A percentile compares a stretch with the other conserved stretches of the same genome.
phyloP scores from a whole-genome alignment of 148 eudicot genomes.

The Rhododendron kiyosumense region DNA sequence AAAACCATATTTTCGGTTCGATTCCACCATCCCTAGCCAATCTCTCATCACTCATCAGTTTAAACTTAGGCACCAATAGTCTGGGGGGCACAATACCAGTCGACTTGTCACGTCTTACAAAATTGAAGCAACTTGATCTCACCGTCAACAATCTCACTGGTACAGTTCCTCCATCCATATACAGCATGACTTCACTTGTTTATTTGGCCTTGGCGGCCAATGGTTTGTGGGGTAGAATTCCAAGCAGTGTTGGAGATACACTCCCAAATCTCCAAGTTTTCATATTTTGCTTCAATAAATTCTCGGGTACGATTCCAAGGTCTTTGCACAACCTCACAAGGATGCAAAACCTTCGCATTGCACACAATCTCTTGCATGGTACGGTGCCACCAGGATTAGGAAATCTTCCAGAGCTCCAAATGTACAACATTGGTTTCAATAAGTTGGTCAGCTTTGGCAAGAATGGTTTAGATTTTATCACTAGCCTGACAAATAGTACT shows the following conservation, averaged over 20 bases:
- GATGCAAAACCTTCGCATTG: conserved; percentile 26
- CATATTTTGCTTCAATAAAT: conserved; percentile 29
- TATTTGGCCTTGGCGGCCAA: conserved; percentile 28
- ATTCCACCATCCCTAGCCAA: conserved; percentile 30
- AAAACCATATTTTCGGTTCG: conserved; percentile 14
- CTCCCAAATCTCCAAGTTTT: conserved; percentile 32
- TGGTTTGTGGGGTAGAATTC: conserved; percentile 27
- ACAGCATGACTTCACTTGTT: conserved; percentile 32
- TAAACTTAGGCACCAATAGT: conserved; percentile 28
- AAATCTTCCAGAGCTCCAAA: conserved; percentile 24
- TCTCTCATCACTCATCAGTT: conserved; percentile 16
- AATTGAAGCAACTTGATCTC: conserved; percentile 23
- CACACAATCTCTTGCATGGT: conserved; percentile 31
- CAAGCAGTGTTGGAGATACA: conserved; percentile 25
- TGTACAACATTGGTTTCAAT: conserved; percentile 41
- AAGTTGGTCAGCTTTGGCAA: conserved; percentile 20
- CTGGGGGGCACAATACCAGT: conserved; percentile 26
- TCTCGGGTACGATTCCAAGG: conserved; percentile 29
- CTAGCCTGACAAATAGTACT: conserved; percentile 23
- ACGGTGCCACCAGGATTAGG: conserved; percentile 33
- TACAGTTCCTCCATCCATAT: conserved; percentile 24
- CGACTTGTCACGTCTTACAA: conserved; percentile 18
- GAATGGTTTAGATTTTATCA: conserved; percentile 27
- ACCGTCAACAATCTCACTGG: conserved; percentile 27
- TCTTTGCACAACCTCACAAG: conserved; percentile 33